Evolutionary conservation across 2,329 filamentous ascomycete genomes (phyloP).

Genomic region (Mollisia scopiformis): DNA sequence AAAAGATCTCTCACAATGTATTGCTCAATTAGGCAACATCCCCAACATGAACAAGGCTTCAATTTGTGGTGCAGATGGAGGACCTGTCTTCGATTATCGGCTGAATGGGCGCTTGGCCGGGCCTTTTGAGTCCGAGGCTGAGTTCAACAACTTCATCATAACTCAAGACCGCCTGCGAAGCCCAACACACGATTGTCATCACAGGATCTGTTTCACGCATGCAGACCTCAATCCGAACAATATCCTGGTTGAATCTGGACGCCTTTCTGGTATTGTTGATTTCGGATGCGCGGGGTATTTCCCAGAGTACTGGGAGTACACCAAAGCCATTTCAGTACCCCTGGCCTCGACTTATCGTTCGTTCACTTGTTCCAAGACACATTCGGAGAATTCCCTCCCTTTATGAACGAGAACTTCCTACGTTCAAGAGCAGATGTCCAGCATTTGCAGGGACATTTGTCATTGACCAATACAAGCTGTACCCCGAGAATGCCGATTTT

Average conservation of each 20-base stretch:
- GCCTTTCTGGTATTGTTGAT: slow-evolving; percentile 10
- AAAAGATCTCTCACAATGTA: not conserved
- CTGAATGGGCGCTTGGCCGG: not conserved
- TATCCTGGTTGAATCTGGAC: slow-evolving; percentile 4
- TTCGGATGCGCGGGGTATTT: slow-evolving; percentile 10
- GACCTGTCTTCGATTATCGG: slow-evolving; percentile 11
- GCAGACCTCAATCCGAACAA: slow-evolving; percentile 9
- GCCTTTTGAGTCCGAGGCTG: slow-evolving; percentile 3
- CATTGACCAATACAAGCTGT: slow-evolving; percentile 18
- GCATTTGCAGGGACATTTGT: slow-evolving; percentile 14
- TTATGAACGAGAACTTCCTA: not conserved
- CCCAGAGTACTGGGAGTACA: slow-evolving; percentile 15
- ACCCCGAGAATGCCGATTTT: slow-evolving; percentile 19
- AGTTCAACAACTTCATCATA: slow-evolving; percentile 8
- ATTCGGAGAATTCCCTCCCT: slow-evolving; percentile 3
- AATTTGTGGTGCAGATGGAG: slow-evolving; percentile 8
- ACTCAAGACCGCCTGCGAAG: slow-evolving; percentile 1
- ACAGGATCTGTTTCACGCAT: slow-evolving; percentile 10
- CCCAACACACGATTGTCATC: not conserved
- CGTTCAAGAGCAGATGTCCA: not conserved
- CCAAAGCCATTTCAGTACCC: slow-evolving; percentile 6
- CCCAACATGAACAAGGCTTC: slow-evolving; percentile 4
- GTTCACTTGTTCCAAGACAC: not conserved
- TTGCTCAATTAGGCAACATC: slow-evolving; percentile 5
- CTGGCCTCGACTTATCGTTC: slow-evolving; percentile 2